Base-by-base conservation (phyloP, 257 asterid species). In the Handroanthus guayacan region DNA sequence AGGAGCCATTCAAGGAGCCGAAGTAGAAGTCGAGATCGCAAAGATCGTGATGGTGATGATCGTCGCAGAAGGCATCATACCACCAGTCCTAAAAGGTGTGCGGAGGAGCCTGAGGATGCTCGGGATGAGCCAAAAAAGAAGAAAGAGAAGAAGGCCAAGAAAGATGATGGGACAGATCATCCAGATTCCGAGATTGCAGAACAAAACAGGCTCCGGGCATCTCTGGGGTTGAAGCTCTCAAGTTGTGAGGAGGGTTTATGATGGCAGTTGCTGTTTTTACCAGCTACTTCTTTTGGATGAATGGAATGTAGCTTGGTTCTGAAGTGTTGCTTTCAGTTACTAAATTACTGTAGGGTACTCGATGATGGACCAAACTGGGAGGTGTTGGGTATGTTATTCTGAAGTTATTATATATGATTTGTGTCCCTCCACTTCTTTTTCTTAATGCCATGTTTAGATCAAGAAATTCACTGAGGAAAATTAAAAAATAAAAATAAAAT, bases 111-210 rank as follows among this genome's bases (percentile, higher is more conserved):
- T 54, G 88, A 78, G 20, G 89, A 78, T 57, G 44, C 38, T 14
- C 48, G 84, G 44, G 86, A 86, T 61, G 96, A 89, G 79, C 88
- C 94, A 1, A 88, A 86, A 71, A 88, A 86, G 88, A 92, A 92
- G 94, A 91, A 87, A 79, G 94, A 92, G 82, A 92, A 90, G 84
- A 87, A 85, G 84, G 94, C 85, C 54, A 91, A 71, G 91, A 87
- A 79, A 76, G 97, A 86, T 36, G 98, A 91, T 62, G 97, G 98
- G 44, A 91, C 97, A 1, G 99, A 95, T 78, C 99, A 93, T 87
- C 97, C 98, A 2, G 98, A 95, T 80, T 98, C 99, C 38, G 99
- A 95, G 89, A 95, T 95, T 75, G 99, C 99, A 0, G 97, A 90
- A 82, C 86, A 85, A 36, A 95, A 95, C 81, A 84, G 91, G 85